These are phyloP conservation scores for Aspergillus clavatus DNA, from an alignment of 2,329 filamentous ascomycete genomes.

Conservation along the genomic window DNA sequence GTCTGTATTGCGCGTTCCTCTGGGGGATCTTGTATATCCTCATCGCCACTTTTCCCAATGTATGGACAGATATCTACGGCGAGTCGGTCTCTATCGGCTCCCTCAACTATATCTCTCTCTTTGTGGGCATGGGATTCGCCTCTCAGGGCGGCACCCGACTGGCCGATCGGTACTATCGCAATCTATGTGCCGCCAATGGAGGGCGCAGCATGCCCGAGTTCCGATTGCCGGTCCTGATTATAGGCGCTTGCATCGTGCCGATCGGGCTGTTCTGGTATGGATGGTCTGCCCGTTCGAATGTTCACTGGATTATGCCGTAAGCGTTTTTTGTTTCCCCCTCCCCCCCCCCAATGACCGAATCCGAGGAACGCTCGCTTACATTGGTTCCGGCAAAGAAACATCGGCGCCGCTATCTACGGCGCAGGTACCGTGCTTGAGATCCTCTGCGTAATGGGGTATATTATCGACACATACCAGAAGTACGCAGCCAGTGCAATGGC, in stretches of 20 bases:
- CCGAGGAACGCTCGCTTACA: not conserved
- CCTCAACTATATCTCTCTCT: slow-evolving; percentile 59
- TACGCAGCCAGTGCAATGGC: slow-evolving; percentile 36
- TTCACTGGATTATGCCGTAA: slow-evolving; percentile 50
- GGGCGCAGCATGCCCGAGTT: slow-evolving; percentile 50
- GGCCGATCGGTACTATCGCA: slow-evolving; percentile 47
- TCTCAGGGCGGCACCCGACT: slow-evolving; percentile 44
- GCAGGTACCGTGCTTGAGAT: slow-evolving; percentile 41
- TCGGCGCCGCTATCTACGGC: slow-evolving; percentile 48
- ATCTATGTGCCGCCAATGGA: slow-evolving; percentile 42
- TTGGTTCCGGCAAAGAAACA: slow-evolving; percentile 36
- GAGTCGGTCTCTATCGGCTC: slow-evolving; percentile 54
- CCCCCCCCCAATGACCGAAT: too few relatives aligned
- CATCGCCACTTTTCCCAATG: slow-evolving; percentile 55
- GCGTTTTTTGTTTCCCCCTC: too few relatives aligned
- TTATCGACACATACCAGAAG: slow-evolving; percentile 35
- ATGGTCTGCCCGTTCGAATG: slow-evolving; percentile 47
- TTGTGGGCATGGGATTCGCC: slow-evolving; percentile 56
- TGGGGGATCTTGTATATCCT: slow-evolving; percentile 61
- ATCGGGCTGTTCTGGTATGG: slow-evolving; percentile 54
- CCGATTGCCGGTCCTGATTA: slow-evolving; percentile 55
- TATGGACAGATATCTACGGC: slow-evolving; percentile 54
- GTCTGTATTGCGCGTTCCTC: slow-evolving; percentile 52
- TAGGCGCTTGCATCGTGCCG: slow-evolving; percentile 49
- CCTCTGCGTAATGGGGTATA: slow-evolving; percentile 41